These are phyloP conservation scores for Colletotrichum sp. DNA, from an alignment of 2,329 filamentous ascomycete species.

Conservation along the genomic window DNA sequence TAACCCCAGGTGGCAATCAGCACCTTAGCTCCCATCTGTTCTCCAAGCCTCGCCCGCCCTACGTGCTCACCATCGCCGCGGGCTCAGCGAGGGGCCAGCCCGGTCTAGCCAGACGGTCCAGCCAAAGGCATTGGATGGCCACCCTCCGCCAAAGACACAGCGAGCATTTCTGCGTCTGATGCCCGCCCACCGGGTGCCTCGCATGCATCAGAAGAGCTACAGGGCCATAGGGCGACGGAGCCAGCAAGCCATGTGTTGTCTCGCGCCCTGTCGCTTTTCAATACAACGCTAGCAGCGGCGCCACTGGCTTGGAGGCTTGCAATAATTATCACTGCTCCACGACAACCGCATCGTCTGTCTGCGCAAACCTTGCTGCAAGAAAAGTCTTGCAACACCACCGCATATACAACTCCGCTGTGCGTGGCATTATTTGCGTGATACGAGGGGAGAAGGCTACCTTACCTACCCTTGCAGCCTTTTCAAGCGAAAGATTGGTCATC, in stretches of 20 bases:
- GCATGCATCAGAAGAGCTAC: neutral
- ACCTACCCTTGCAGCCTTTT: neutral
- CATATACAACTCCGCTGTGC: neutral
- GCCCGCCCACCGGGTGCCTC: neutral
- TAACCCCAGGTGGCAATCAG: neutral
- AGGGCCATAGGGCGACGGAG: neutral
- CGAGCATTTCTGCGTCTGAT: neutral
- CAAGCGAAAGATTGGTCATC: neutral
- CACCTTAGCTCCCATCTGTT: neutral
- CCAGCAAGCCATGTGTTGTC: neutral
- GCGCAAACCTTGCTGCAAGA: neutral
- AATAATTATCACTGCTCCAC: neutral
- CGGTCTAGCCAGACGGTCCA: neutral
- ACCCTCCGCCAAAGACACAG: neutral
- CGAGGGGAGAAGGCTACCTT: neutral
- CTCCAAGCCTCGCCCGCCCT: conserved; percentile 1
- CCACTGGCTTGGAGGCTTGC: conserved; percentile 10
- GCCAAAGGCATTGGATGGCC: neutral
- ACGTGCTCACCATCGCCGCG: neutral
- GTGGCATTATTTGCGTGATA: neutral
- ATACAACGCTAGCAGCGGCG: conserved; percentile 9
- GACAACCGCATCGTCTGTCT: neutral
- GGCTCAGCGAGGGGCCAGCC: neutral
- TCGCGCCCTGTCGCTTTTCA: conserved; percentile 8
- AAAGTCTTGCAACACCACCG: neutral